Percentiles rank a stretch among this genome's conserved stretches.
These are phyloP conservation scores for Coemansia sp. DNA, from an alignment of 192 early-diverging fungal genomes.

Conservation along the genomic window DNA sequence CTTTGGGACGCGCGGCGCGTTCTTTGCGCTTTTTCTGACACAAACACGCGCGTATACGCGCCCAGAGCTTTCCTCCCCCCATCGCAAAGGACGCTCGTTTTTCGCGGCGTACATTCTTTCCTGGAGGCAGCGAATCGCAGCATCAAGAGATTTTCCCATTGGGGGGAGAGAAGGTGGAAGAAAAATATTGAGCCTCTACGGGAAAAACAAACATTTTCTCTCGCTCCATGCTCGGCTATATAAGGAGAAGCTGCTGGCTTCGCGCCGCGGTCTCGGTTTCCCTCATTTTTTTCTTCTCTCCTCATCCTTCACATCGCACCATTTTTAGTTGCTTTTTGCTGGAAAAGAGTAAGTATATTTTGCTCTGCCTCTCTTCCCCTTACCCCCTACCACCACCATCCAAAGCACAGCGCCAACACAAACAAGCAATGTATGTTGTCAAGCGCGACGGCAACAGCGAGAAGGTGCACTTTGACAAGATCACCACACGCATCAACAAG, in stretches of 20 bases:
- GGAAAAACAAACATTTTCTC: neutral
- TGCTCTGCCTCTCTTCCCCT: neutral
- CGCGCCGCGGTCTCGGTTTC: neutral
- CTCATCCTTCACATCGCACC: neutral
- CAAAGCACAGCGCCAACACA: neutral
- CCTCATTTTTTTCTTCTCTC: neutral
- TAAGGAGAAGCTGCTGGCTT: neutral
- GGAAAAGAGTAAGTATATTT: neutral
- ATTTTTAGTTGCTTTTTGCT: neutral
- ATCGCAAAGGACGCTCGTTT: neutral
- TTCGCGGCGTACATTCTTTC: neutral
- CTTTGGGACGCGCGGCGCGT: neutral
- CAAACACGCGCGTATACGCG: slow-evolving; percentile 3
- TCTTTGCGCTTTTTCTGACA: neutral
- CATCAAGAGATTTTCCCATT: neutral
- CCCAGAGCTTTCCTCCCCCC: neutral
- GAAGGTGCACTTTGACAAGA: slow-evolving; percentile 96
- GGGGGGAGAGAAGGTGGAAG: neutral
- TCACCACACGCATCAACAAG: slow-evolving; percentile 88
- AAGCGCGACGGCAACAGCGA: slow-evolving; percentile 82
- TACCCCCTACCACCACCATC: neutral
- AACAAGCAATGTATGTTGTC: slow-evolving; percentile 45
- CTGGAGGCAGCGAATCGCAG: neutral
- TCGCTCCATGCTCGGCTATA: neutral
- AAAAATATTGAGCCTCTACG: no score